Evolutionary conservation across 169 alveolate species (phyloP), one percentile per base, ranked within the genome.

Genomic region (Amoebophrya sp.): DNA sequence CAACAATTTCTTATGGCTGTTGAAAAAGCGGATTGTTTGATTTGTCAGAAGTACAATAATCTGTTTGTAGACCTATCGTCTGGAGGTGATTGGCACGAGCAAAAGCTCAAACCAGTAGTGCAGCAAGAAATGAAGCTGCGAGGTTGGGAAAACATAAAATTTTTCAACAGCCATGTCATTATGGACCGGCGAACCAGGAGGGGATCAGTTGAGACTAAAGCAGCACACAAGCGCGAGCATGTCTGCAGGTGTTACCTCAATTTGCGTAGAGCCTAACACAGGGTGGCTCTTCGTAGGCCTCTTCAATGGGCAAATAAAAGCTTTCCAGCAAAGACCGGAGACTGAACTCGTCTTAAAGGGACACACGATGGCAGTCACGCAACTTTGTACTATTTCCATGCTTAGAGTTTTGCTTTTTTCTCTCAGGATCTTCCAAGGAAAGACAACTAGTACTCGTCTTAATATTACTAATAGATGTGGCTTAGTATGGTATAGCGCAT

Each of bases 261-360:
- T 65, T 10, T 26, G 12, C 83, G 83, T 65, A 36, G 83, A 65
- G 33, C 36, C 83, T 1, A 0, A 29, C 33, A 65, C 83, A 29
- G 33, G 33, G 36, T 65, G 83, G 83, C 83, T 65, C 26, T 65
- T 65, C 26, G 83, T 65, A 6, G 83, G 83, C 33, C 83, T 65
- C 39, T 65, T 65, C 83, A 26, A 29, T 10, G 83, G 83, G 2
- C 83, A 65, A 26, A 65, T 65, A 6, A 65, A 65, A 18, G 83
- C 83, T 36, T 65, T 65, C 26, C 83, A 65, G 83, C 83, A 65
- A 18, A 65, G n/a, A 65, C 83, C 83, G 2, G 83, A 65, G 33
- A 65, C n/a, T 29, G 83, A 65, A 65, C 83, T 65, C 83, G 83
- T 65, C 39, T 36, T 65, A 29, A 65, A 65, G 26, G 83, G 83